Base-by-base conservation (phyloP, 345 rosid species). In the Aquilaria yunnanensis region DNA sequence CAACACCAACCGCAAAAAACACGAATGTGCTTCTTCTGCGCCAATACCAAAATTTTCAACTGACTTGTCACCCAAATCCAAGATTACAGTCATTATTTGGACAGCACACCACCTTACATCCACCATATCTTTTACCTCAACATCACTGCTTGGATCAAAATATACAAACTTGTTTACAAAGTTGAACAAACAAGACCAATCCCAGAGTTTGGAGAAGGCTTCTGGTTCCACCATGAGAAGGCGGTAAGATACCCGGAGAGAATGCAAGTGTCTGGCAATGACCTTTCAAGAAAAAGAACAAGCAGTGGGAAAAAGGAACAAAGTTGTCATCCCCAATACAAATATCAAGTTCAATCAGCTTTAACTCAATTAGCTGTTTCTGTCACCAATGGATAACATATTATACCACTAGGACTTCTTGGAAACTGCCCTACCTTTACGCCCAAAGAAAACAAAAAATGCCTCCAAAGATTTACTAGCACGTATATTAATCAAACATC, bases 141-240 rank as follows among this genome's bases (percentile, higher is more conserved):
- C 60, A 32, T n/a, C 57, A 67, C 52, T 51, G 60, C 34, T 61
- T 32, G 48, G 54, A 51, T 64, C 57, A 49, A 70, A 56, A 56
- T 68, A 63, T 61, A 57, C 51, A 12, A 68, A 62, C 64, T 73
- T 66, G 71, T 67, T 62, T 64, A 86, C 74, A 56, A 85, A 67
- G 50, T 86, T 95, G 78, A 88, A 60, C 74, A 90, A 84, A 72
- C 81, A 79, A 47, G 96, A 90, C 96, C 99, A 90, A 76, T 93
- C 87, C 99, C 99, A 94, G 63, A 69, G 78, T 71, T 80, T 81
- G 59, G 87, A 80, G 73, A 93, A 79, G 59, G 74, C 69, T 60
- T 88, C 81, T 32, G 87, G 83, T 60, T 78, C 83, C 54, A 68
- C 56, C 53, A 78, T 52, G 50, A 94, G 79, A 68, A 94, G 67